Evolutionary conservation across 805 yeast genomes (phyloP).

Genomic region (Kuraishia piskuri): DNA sequence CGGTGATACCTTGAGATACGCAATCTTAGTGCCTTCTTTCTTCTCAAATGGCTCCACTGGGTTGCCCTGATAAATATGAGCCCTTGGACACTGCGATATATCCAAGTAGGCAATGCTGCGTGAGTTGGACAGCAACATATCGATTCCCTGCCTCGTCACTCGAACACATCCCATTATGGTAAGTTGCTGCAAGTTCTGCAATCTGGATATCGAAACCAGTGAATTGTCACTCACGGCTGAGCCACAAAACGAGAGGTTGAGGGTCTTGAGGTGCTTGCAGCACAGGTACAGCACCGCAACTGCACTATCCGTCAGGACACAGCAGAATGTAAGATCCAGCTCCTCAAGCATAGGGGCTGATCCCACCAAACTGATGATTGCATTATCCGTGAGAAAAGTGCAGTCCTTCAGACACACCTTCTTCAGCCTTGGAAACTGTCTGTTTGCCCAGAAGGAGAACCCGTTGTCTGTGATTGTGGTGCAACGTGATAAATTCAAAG

Average conservation of each 20-base stretch:
- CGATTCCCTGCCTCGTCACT: constrained; percentile 72
- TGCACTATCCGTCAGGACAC: constrained; percentile 63
- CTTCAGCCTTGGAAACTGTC: constrained; percentile 43
- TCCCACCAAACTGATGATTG: constrained; percentile 52
- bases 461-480: constrained; percentile 74
- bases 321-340: constrained; percentile 64
- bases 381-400: constrained; percentile 59
- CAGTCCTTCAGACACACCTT: constrained; percentile 59
- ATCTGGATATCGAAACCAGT: constrained; percentile 48
- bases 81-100: constrained; percentile 66
- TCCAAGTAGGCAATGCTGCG: constrained; percentile 43
- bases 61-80: constrained; percentile 52
- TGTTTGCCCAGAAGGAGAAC: constrained; percentile 55
- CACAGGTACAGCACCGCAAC: constrained; percentile 59
- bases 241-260: constrained; percentile 69
- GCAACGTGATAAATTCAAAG: constrained; percentile 62
- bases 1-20: constrained; percentile 42
- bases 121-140: constrained; percentile 51
- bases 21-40: constrained; percentile 43
- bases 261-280: constrained; percentile 42
- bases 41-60: constrained; percentile 48
- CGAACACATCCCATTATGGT: constrained; percentile 63
- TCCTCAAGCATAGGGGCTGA: constrained; percentile 50
- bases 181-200: constrained; percentile 38
- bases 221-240: constrained; percentile 73